Percentiles rank a stretch among this genome's conserved stretches.
phyloP scores from a whole-genome alignment of 495 filamentous ascomycete species.

The Tricharina praecox region DNA sequence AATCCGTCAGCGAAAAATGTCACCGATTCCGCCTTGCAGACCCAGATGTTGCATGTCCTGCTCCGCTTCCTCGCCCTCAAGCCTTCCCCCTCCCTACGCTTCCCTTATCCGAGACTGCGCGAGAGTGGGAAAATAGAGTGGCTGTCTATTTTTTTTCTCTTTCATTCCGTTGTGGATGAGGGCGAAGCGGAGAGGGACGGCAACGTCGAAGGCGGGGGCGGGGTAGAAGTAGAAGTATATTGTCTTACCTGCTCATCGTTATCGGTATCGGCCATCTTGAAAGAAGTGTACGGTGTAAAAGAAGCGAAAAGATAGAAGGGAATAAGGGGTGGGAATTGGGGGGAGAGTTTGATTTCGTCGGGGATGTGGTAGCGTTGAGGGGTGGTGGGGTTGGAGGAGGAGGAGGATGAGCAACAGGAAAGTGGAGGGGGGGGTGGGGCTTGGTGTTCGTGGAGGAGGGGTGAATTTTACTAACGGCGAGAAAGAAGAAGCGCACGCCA shows the following conservation, averaged over 20 bases:
- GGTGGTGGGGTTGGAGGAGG: constrained; percentile 9
- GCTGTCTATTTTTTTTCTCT: no score
- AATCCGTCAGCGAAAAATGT: no score
- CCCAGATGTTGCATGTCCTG: no score
- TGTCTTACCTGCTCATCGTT: constrained; percentile 41
- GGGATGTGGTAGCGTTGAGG: background rate
- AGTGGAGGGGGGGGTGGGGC: constrained; percentile 11
- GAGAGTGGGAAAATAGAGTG: no score
- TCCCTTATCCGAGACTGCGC: no score
- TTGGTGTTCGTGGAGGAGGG: background rate
- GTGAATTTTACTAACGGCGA: constrained; percentile 6
- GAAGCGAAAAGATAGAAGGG: constrained; percentile 17
- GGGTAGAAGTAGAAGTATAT: background rate
- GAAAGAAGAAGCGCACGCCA: constrained; percentile 22
- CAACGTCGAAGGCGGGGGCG: background rate
- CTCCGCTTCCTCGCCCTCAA: no score
- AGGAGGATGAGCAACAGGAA: constrained; percentile 22
- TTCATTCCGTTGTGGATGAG: no score
- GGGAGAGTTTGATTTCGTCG: background rate
- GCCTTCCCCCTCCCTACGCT: no score
- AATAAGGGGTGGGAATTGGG: constrained; percentile 11
- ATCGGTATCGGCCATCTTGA: constrained; percentile 42
- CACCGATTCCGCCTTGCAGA: no score
- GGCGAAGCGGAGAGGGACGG: no score
- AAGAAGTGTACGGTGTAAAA: constrained; percentile 19